These are phyloP conservation scores for Primulina huaijiensis DNA, from an alignment of 257 asterid species.

Conservation along the genomic window DNA sequence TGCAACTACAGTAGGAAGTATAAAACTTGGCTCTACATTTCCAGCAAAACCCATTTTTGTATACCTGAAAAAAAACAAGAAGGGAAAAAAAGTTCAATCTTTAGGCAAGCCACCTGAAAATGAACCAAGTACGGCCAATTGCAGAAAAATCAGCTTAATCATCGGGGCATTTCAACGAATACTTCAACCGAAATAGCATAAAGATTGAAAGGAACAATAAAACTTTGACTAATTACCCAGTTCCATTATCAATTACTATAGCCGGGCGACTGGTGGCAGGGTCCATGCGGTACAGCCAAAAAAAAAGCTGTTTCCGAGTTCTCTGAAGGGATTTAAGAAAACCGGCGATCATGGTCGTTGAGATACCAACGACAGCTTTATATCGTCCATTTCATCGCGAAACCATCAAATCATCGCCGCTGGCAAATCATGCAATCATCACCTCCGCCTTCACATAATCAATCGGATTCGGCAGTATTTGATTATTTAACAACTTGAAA, in stretches of 20 bases:
- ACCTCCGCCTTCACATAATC: slow-evolving; percentile 16
- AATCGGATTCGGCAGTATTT: background rate
- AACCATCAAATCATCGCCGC: slow-evolving; percentile 8
- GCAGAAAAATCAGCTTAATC: slow-evolving; percentile 10
- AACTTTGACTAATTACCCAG: slow-evolving; percentile 50
- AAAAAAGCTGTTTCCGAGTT: slow-evolving; percentile 39
- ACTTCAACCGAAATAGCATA: slow-evolving; percentile 12
- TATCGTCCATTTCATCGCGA: slow-evolving; percentile 37
- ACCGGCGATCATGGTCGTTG: slow-evolving; percentile 52
- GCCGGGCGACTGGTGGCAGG: slow-evolving; percentile 80
- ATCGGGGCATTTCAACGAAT: slow-evolving; percentile 35
- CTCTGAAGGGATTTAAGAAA: slow-evolving; percentile 43
- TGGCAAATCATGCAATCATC: background rate
- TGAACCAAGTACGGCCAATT: background rate
- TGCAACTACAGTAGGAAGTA: slow-evolving; percentile 78
- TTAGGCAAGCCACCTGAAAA: slow-evolving; percentile 13
- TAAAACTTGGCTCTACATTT: slow-evolving; percentile 89
- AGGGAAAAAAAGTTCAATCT: background rate
- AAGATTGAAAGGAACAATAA: background rate
- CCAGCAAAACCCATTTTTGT: slow-evolving; percentile 97
- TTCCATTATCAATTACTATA: slow-evolving; percentile 91
- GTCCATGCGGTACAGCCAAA: slow-evolving; percentile 52
- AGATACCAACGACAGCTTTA: slow-evolving; percentile 34
- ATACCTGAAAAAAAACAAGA: slow-evolving; percentile 44
- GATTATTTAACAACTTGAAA: background rate